Conservation (phyloP, 1,284 basidiomycete species). For the Cutaneotrichosporon curvatum region DNA sequence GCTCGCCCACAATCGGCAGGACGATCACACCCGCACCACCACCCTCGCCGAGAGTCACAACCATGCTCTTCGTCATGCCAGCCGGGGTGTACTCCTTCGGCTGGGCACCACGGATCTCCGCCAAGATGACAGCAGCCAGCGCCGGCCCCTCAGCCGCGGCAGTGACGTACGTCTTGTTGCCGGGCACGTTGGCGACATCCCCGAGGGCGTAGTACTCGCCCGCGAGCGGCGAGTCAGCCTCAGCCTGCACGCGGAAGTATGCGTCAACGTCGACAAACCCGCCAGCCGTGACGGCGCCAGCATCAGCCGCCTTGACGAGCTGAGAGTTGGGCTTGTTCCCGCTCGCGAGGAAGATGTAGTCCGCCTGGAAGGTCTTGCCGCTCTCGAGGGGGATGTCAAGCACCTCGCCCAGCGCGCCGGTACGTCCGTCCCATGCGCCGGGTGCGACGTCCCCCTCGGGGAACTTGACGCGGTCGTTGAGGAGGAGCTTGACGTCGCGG, state of each 20-base stretch:
- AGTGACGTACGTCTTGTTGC: conserved; percentile 34
- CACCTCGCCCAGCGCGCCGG: conserved; percentile 26
- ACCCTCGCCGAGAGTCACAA: conserved; percentile 29
- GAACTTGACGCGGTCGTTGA: conserved; percentile 37
- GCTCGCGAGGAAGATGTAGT: conserved; percentile 46
- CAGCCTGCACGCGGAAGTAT: conserved; percentile 20
- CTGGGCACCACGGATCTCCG: conserved; percentile 26
- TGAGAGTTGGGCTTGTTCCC: conserved; percentile 46
- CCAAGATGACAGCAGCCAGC: conserved; percentile 26
- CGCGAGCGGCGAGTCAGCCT: conserved; percentile 17
- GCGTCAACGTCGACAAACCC: conserved; percentile 41
- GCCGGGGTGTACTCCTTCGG: conserved; percentile 21
- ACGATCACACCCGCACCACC: conserved; percentile 27
- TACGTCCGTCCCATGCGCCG: conserved; percentile 28
- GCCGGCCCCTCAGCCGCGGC: conserved; percentile 19
- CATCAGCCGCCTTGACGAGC: conserved; percentile 36
- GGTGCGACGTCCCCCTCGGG: conserved; percentile 2
- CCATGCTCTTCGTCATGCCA: conserved; percentile 9
- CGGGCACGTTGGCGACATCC: conserved; percentile 34
- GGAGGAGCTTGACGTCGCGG: conserved; percentile 41
- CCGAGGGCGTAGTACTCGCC: conserved; percentile 43
- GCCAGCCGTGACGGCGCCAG: conserved; percentile 26
- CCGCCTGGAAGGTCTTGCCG: conserved; percentile 39
- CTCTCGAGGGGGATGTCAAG: conserved; percentile 35
- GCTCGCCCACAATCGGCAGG: conserved; percentile 26